Conservation (phyloP, 495 filamentous ascomycete species). For the Delitschia confertaspora region DNA sequence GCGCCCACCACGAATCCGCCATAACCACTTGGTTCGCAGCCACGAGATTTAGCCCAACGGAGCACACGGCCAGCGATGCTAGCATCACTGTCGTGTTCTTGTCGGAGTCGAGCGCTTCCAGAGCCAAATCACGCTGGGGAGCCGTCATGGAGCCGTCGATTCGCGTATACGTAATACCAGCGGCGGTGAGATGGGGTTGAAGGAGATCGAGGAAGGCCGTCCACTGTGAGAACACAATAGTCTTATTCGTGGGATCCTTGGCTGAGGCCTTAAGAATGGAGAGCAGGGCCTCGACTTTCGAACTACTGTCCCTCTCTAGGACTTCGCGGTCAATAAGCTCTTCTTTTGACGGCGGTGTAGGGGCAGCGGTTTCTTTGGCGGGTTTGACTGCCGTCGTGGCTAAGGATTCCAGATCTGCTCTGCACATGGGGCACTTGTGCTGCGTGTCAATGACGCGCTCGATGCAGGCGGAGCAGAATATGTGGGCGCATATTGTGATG, state of each 20-base stretch:
- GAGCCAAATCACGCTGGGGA: conserved; percentile 57
- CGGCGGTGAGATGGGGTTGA: conserved; percentile 55
- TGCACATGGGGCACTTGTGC: conserved; percentile 82
- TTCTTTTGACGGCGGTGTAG: conserved; percentile 22
- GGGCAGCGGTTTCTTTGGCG: conserved; percentile 37
- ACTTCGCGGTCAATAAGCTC: conserved; percentile 39
- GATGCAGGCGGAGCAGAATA: conserved; percentile 70
- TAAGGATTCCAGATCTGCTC: conserved; percentile 53
- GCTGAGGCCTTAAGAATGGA: conserved; percentile 62
- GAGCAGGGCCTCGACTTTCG: conserved; percentile 76
- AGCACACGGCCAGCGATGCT: conserved; percentile 71
- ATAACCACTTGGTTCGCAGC: conserved; percentile 82
- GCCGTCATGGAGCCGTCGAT: conserved; percentile 79
- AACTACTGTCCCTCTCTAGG: conserved; percentile 60
- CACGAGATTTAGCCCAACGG: conserved; percentile 82
- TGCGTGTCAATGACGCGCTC: conserved; percentile 68
- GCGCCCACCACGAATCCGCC: conserved; percentile 82
- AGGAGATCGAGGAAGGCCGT: conserved; percentile 79
- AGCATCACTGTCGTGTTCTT: conserved; percentile 69
- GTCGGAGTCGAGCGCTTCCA: conserved; percentile 56
- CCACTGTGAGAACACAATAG: conserved; percentile 90
- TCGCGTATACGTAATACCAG: conserved; percentile 57
- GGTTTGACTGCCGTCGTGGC: conserved; percentile 44
- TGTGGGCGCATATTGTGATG: conserved; percentile 83
- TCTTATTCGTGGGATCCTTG: conserved; percentile 61